Evolutionary conservation across 176 grass and related monocot genomes (phyloP).

Genomic region (Carex cristatella): DNA sequence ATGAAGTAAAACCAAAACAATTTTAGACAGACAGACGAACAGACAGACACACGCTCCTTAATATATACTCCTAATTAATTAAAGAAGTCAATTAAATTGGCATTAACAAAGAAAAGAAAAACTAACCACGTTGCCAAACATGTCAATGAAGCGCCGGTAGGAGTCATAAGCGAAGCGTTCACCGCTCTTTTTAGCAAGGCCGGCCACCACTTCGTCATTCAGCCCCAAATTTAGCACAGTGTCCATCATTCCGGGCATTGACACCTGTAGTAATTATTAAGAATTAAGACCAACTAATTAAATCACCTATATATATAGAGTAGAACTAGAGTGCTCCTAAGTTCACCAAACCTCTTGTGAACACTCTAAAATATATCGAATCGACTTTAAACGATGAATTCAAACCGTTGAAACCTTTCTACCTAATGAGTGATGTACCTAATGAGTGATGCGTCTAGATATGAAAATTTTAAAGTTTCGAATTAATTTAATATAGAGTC

Average conservation of each 20-base stretch:
- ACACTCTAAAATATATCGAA: too few relatives aligned
- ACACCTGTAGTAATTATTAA: constrained; percentile 40
- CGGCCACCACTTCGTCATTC: constrained; percentile 74
- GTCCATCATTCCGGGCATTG: constrained; percentile 99
- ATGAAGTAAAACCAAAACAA: background rate
- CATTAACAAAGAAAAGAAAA: background rate
- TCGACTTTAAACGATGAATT: too few relatives aligned
- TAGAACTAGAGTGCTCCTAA: too few relatives aligned
- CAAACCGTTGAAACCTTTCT: too few relatives aligned
- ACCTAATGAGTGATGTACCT: too few relatives aligned
- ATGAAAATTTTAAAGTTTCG: too few relatives aligned
- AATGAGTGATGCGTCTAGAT: too few relatives aligned
- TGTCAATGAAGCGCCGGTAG: constrained; percentile 90
- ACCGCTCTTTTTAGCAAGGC: constrained; percentile 77
- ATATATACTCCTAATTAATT: background rate
- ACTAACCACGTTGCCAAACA: constrained; percentile 96
- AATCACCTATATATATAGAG: background rate
- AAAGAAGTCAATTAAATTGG: background rate
- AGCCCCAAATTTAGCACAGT: constrained; percentile 96
- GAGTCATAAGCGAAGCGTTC: constrained; percentile 96
- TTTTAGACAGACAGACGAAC: background rate
- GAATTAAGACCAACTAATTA: background rate
- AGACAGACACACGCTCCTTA: background rate
- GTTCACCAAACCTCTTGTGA: too few relatives aligned
- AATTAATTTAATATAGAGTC: too few relatives aligned